Base-by-base conservation (phyloP, 2,329 filamentous ascomycete species). In the Pseudogymnoascus sp. region DNA sequence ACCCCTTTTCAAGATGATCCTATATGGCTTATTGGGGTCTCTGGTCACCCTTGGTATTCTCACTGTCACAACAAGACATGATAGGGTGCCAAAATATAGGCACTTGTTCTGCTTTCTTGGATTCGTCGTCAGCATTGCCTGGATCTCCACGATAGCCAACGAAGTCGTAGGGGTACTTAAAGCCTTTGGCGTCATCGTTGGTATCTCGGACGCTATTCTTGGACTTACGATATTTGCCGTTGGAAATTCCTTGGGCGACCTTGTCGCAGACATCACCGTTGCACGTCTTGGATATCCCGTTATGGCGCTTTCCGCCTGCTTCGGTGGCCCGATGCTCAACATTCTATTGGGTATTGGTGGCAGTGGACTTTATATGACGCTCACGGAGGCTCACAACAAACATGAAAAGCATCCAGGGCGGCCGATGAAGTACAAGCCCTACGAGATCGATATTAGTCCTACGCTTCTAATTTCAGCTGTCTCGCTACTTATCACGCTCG, bases 261-360 rank as follows among this genome's bases (percentile, higher is more conserved):
- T 99, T 15, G 91, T 99, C 9, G 93, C 95, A 15, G 90, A 99
- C 73, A 90, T 97, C 62, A 99, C 95, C 0, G 90, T 99, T 38
- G 95, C 95, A 3, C 86, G 91, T 35, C 84, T 99, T 2, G 95
- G 95, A 2, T 97, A 93, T 75, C 95, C 95, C 0, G 92, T 99
- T 67, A 99, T 99, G 95, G 95, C 95, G 40, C 71, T 88, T 42
- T 93, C 90, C 35, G 95, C 95, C 4, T 99, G 95, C 74, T 97
- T 99, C 74, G 95, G 95, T n/a, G 96, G 95, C 0, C 95, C 95
- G 0, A 93, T 99, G 91, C 83, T 99, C 42, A 99, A 99, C 71
- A 99, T 99, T 67, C 79, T 99, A 0, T 83, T 99, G 3, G 95
- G 95, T 0, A 93, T 99, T 62, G 95, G 95, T n/a, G 80, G 97